Percentiles rank a stretch among this genome's conserved stretches.
Evolutionary conservation across 768 basidiomycete species (phyloP).

Genomic region (Russula olivacea): DNA sequence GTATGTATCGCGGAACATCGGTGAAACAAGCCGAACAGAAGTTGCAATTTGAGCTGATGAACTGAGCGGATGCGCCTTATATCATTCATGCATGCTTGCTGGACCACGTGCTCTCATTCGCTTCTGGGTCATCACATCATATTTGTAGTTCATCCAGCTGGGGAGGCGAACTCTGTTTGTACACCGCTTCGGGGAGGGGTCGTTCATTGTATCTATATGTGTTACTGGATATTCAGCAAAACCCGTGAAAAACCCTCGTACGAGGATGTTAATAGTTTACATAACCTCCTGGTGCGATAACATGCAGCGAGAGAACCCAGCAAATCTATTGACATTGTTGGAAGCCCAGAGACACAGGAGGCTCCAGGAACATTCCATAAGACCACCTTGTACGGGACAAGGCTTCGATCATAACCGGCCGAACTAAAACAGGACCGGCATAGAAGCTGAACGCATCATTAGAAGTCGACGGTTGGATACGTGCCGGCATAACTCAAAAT

Average conservation of each 20-base stretch:
- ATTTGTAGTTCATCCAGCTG: not conserved
- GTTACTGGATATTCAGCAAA: constrained; percentile 6
- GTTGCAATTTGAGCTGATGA: constrained; percentile 17
- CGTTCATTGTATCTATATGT: constrained; percentile 16
- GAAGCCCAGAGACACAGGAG: not conserved
- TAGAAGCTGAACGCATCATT: not conserved
- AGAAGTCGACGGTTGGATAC: not conserved
- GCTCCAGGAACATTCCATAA: not conserved
- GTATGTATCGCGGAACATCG: constrained; percentile 15
- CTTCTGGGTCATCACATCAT: not conserved
- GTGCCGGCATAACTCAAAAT: not conserved
- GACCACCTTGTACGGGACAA: not conserved
- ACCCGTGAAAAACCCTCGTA: not conserved
- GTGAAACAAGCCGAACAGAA: constrained; percentile 20
- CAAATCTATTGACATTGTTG: not conserved
- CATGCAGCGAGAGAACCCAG: not conserved
- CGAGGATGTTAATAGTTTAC: not conserved
- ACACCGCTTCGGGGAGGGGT: not conserved
- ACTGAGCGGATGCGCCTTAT: constrained; percentile 4
- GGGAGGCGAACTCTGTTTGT: not conserved
- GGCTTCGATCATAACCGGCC: not conserved
- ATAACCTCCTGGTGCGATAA: not conserved
- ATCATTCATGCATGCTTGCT: not conserved
- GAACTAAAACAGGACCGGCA: not conserved
- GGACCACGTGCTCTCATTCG: not conserved